These are phyloP conservation scores for Trichosporon sp. DNA, from an alignment of 1,284 basidiomycete genomes.

Conservation along the genomic window DNA sequence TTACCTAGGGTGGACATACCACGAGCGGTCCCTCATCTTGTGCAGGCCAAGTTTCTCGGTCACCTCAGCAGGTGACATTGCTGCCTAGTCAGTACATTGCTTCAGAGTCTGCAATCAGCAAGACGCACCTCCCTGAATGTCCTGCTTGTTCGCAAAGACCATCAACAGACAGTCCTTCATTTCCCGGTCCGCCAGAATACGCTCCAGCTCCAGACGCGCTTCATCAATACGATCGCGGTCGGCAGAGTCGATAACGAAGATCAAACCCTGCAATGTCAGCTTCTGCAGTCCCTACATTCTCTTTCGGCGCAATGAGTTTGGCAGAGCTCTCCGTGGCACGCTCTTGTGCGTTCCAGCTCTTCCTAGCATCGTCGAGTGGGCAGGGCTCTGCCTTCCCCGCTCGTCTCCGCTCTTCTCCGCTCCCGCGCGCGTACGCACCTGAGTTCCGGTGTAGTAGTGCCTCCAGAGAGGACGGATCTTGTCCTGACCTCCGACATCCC, in stretches of 20 bases:
- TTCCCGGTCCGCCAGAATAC: slow-evolving; percentile 93
- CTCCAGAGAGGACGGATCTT: slow-evolving; percentile 98
- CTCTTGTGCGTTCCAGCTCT: too few relatives aligned
- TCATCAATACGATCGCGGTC: slow-evolving; percentile 95
- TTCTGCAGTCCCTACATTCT: slow-evolving; percentile 27
- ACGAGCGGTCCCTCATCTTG: slow-evolving; percentile 91
- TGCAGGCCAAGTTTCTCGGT: slow-evolving; percentile 95
- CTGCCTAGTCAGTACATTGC: slow-evolving; percentile 51
- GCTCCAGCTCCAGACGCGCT: slow-evolving; percentile 90
- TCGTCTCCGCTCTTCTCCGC: neutral
- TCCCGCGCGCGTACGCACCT: slow-evolving; percentile 28
- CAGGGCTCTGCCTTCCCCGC: neutral
- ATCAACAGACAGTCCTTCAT: slow-evolving; percentile 96
- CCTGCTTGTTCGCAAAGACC: slow-evolving; percentile 99
- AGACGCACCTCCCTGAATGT: slow-evolving; percentile 85
- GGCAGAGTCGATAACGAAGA: slow-evolving; percentile 63
- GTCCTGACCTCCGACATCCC: slow-evolving; percentile 99
- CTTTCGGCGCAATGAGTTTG: neutral
- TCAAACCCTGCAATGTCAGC: slow-evolving; percentile 52
- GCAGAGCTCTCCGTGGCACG: neutral
- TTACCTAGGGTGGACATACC: slow-evolving; percentile 97
- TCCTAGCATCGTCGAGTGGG: neutral
- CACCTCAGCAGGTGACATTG: slow-evolving; percentile 98
- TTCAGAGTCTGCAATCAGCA: neutral
- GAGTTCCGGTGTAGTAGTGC: slow-evolving; percentile 69